Evolutionary conservation across 129 eudicot genomes (phyloP), one percentile per base, ranked within the genome.

Genomic region (Flaveria linearis): DNA sequence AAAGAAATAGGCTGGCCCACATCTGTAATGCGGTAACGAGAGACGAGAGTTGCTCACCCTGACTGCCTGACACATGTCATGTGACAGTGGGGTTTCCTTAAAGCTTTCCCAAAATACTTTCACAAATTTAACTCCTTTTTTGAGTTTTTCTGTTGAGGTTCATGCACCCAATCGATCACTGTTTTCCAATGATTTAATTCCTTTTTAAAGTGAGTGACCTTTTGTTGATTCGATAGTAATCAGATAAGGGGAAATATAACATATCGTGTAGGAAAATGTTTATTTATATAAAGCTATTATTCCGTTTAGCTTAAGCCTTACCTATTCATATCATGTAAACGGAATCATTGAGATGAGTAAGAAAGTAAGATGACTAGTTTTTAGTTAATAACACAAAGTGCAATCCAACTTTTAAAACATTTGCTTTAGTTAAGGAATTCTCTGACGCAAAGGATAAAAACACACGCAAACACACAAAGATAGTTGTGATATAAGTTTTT

Each of bases 11-110:
- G 79, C 69, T 73, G 84, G 75, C 76, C 84, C 84, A 75, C 81
- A 9, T 75, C 68, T 81, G 84, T 68, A 81, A 74, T 81, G 80
- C 79, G 68, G 83, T 72, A 65, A 30, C 64, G 81, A 49, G 58
- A 68, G 61, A 30, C 64, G 81, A 49, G 58, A 68, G 61, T 41
- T 57, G 76, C 66, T 79, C 66, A 77, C 72, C 78, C 84, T 75
- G n/a, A n/a, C n/a, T n/a, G n/a, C n/a, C n/a, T n/a, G 84, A 81
- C 84, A 81, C 67, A 81, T 75, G 84, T 81, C 80, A 81, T 75
- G 84, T 81, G 84, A 75, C 26, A 49, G 84, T 81, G 81, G 84
- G 84, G 84, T 81, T 81, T 81, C 68, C 81, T 69, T 81, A 71
- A 80, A 73, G 84, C 71, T 42, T 80, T 58, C 74, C 75, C 22